A percentile compares a stretch with the other conserved stretches of the same genome.
These are phyloP conservation scores for Talaromyces funiculosus DNA, from an alignment of 2,329 filamentous ascomycete species.

Conservation along the genomic window DNA sequence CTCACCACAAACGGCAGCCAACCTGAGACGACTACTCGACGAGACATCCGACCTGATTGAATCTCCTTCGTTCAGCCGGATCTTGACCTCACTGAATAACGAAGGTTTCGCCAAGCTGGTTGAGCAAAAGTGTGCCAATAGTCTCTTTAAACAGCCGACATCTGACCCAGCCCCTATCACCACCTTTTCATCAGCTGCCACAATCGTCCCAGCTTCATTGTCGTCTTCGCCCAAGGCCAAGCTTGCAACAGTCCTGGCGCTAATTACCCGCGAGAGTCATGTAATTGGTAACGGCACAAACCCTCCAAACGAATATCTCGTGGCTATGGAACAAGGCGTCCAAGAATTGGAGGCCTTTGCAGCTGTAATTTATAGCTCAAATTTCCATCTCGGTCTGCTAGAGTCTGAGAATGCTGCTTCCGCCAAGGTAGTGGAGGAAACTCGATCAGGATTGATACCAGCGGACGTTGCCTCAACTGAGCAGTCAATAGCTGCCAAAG, in stretches of 20 bases:
- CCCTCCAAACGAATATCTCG: constrained; percentile 42
- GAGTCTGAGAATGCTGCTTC: constrained; percentile 17
- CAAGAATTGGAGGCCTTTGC: constrained; percentile 46
- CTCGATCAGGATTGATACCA: constrained; percentile 19
- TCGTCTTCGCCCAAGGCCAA: constrained; percentile 54
- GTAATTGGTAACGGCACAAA: constrained; percentile 67
- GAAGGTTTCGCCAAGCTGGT: constrained; percentile 78
- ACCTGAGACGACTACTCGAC: constrained; percentile 78
- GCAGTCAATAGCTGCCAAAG: background rate
- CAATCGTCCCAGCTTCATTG: constrained; percentile 29
- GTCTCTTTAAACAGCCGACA: constrained; percentile 61
- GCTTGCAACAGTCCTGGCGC: constrained; percentile 82
- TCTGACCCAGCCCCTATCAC: constrained; percentile 40
- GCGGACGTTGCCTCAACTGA: constrained; percentile 7
- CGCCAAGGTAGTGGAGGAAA: constrained; percentile 12
- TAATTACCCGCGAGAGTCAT: constrained; percentile 86
- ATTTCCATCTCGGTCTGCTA: constrained; percentile 36
- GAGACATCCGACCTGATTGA: constrained; percentile 95
- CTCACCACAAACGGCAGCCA: constrained; percentile 34
- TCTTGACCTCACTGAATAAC: constrained; percentile 80
- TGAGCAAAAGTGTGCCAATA: constrained; percentile 71
- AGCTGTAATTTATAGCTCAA: constrained; percentile 46
- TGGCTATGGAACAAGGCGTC: constrained; percentile 41
- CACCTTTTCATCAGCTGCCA: constrained; percentile 40
- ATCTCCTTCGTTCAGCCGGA: constrained; percentile 81